A percentile compares a stretch with the other conserved stretches of the same genome.
Conservation (phyloP, 2,329 filamentous ascomycete species). For the Falciphora oryzae region DNA sequence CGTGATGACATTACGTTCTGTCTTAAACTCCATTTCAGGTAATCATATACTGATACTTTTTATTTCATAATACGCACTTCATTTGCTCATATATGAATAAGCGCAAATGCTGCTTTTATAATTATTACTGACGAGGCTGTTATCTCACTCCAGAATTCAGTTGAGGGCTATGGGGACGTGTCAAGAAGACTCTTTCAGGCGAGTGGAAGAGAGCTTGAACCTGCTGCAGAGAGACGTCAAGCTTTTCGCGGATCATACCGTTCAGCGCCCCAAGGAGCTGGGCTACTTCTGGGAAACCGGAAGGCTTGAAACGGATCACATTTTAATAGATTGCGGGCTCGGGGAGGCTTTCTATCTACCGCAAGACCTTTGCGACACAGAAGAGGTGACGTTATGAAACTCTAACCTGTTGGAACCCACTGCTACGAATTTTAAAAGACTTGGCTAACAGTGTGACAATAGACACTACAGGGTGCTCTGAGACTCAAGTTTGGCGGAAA, state of each 20-base stretch:
- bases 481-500: neutral
- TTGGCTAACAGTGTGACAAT: neutral
- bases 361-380: neutral
- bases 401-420: too few species aligned
- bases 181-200: neutral
- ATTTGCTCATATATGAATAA: too few species aligned
- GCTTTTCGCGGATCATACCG: neutral
- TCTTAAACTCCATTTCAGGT: neutral
- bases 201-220: neutral
- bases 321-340: neutral
- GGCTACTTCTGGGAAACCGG: neutral
- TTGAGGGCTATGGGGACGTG: neutral
- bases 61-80: too few species aligned
- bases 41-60: too few species aligned
- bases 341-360: neutral
- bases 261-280: neutral
- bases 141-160: too few species aligned
- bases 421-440: neutral
- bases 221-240: neutral
- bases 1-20: neutral
- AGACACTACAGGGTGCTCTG: neutral
- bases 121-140: too few species aligned
- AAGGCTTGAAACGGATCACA: neutral
- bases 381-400: neutral
- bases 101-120: too few species aligned